Evolutionary conservation across 2,329 filamentous ascomycete species (phyloP), one percentile per base, ranked within the genome.

Genomic region (Xylaria sp.): DNA sequence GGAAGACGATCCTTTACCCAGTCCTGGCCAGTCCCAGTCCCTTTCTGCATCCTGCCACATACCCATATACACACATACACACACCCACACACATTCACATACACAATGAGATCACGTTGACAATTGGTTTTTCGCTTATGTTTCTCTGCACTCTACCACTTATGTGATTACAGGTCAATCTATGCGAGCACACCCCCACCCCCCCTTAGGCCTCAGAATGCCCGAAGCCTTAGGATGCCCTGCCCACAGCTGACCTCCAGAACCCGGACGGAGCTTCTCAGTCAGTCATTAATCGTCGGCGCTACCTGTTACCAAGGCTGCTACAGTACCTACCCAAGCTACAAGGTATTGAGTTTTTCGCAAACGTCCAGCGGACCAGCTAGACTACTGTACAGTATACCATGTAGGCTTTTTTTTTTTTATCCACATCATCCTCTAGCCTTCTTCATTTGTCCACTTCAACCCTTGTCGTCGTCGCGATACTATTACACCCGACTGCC

Each of bases 1-100:
- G 30, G 34, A 60, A 34, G 63, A 48, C 65, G 72, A 75, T 75
- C 72, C 53, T 70, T 71, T 55, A 23, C 30, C 30, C 69, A 72
- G 73, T 73, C 73, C 73, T 72, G 70, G 70, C 74, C 70, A 71
- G 72, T 70, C 72, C 74, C 70, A 71, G 72, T 70, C 72, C 70
- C 71, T 73, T 72, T 64, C 70, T 61, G 63, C 70, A 68, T 68
- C 70, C 66, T 64, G 15, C 55, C 65, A 66, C 70, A n/a, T n/a
- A n/a, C n/a, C n/a, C n/a, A n/a, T n/a, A n/a, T n/a, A n/a, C n/a
- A n/a, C n/a, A n/a, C n/a, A n/a, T n/a, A n/a, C n/a, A n/a, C n/a
- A n/a, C n/a, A n/a, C n/a, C n/a, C n/a, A n/a, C n/a, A n/a, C n/a
- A n/a, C n/a, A n/a, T n/a, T n/a, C n/a, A n/a, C n/a, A n/a, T n/a